phyloP scores from a whole-genome alignment of 75 land plant species.

The Pinus taeda region DNA sequence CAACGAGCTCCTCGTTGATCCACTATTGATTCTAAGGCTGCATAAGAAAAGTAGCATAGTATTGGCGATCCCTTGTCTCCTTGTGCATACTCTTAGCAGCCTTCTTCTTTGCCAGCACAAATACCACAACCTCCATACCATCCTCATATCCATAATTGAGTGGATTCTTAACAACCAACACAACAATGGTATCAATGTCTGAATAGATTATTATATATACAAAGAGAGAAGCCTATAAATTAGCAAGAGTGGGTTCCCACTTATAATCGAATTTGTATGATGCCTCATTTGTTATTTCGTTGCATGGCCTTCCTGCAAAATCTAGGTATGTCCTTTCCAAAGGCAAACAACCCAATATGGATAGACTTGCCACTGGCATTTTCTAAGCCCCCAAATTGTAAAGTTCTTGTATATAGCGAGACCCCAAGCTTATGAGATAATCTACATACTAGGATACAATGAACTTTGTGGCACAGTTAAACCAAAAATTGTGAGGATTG shows the following conservation, averaged over 20 bases:
- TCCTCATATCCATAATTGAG: slow-evolving; percentile 47
- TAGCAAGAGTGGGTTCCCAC: not conserved
- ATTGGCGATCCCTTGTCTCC: slow-evolving; percentile 65
- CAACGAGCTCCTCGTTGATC: slow-evolving; percentile 68
- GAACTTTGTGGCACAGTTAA: not conserved
- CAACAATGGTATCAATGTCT: slow-evolving; percentile 11
- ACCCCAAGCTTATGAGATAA: too few species aligned
- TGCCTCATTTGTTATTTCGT: slow-evolving; percentile 13
- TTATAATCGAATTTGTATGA: slow-evolving; percentile 12
- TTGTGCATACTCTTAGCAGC: slow-evolving; percentile 78
- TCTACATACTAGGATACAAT: not conserved
- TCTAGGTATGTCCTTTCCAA: slow-evolving; percentile 19
- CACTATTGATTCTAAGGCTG: slow-evolving; percentile 51
- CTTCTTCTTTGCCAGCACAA: slow-evolving; percentile 74
- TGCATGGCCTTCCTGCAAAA: slow-evolving; percentile 3
- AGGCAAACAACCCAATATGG: slow-evolving; percentile 37
- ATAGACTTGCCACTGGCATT: slow-evolving; percentile 20
- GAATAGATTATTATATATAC: slow-evolving; percentile 13
- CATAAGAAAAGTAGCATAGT: slow-evolving; percentile 41
- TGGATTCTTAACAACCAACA: too few species aligned
- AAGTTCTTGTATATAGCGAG: not conserved
- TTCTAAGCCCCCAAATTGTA: slow-evolving; percentile 26
- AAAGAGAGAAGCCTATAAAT: slow-evolving; percentile 11
- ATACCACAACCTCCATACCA: slow-evolving; percentile 75
- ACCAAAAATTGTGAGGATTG: not conserved